Base-by-base conservation (phyloP, 2,329 filamentous ascomycete species). In the Colletotrichum liriopes region DNA sequence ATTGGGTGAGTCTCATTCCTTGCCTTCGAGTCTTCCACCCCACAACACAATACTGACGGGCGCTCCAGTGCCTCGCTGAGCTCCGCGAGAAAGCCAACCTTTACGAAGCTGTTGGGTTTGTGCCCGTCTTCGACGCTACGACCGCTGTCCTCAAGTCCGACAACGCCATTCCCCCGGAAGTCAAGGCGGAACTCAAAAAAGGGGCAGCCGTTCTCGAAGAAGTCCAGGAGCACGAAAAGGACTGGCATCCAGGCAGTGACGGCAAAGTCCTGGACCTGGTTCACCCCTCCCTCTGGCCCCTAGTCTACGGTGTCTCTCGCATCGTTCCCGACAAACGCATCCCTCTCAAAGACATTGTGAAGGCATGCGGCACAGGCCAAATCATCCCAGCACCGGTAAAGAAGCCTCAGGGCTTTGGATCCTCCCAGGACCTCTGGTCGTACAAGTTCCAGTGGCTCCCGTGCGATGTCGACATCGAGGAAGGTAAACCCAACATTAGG, bases 281-380 rank as follows among this genome's bases (percentile, higher is more conserved):
- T 6, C 87, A 93, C 74, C 90, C 91, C 1, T 93, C 90, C 0
- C 81, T 93, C 8, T 93, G 86, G 74, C 90, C 91, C 0, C 78
- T 93, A 0, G 77, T 89, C 1, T 90, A 89, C 74, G 88, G 87
- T 0, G 79, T 79, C 18, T 85, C 84, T 2, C 82, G 82, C 3
- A 75, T 82, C 20, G 55, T 82, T 1, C 56, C 75, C 0, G 65
- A 80, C 51, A 76, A 72, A 47, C 73, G 74, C 2, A 78, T 83
- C 52, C 82, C 84, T 4, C 74, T 90, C 1, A 66, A 77, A 5
- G 75, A 81, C 54, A 82, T 81, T 12, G 76, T 86, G 4, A 72
- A 78, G 0, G 67, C 78, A 55, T 82, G 80, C 55, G 79, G 83
- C 14, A 73, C 75, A 55, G 83, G 83, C 12, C 73, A 78, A 8